Base-by-base conservation (phyloP, 2,329 filamentous ascomycete genomes). In the Phaeosphaeria sp. region DNA sequence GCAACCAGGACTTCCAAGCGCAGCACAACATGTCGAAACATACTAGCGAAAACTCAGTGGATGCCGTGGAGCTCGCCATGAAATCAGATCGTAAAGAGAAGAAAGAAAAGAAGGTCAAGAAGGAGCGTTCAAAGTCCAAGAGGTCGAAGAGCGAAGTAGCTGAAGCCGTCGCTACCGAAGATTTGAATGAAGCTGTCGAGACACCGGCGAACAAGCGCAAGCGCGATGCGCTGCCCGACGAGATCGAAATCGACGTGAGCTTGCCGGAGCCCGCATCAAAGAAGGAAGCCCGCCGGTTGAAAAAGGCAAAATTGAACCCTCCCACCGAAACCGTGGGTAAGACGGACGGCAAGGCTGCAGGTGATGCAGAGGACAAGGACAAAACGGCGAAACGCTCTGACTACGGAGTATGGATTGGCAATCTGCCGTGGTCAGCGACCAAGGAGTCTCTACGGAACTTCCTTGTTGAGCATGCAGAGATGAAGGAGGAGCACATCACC, bases 181-280 rank as follows among this genome's bases (percentile, higher is more conserved):
- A 52, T 23, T 33, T 17, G 20, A 20, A 22, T 23, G 60, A 66
- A n/a, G 49, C 44, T 44, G 41, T 56, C 23, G 63, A 66, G 25
- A 62, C 63, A 50, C 65, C 72, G n/a, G 64, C 63, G 15, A 77
- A 76, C 58, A 83, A 83, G 71, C 80, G 81, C 55, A 83, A 83
- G 69, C 78, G 80, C 87, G 68, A 90, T 90, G 68, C 84, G 85
- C 66, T 89, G 0, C 71, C 83, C 54, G 77, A 79, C 30, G 85
- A 89, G 48, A 90, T 99, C 71, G 92, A 96, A 77, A 93, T 99
- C 74, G 92, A 99, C 76, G 81, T 99, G 62, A 84, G 82, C 63
- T 88, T 91, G n/a, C 95, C 95, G 23, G 93, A 98, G 73, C 95
- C 95, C 20, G 92, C 92, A 1, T 98, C 95, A 33, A 99, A 98